Evolutionary conservation across 2,329 filamentous ascomycete genomes (phyloP), one percentile per base, ranked within the genome.

Genomic region (Pseudogymnoascus sp.): DNA sequence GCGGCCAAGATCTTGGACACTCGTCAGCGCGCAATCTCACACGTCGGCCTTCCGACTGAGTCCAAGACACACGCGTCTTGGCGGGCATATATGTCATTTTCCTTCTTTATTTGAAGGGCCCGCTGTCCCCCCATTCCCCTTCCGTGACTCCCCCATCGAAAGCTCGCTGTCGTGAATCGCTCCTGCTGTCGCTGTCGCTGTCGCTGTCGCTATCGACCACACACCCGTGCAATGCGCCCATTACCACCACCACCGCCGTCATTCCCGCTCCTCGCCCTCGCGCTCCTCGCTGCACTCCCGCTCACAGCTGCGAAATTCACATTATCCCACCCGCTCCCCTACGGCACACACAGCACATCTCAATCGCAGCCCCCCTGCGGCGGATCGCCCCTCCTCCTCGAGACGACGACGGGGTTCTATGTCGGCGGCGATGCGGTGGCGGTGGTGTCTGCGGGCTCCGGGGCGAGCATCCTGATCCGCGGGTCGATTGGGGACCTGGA

Each of bases 361-460:
- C 53, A 33, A 35, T 33, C 53, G 2, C 29, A 33, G 10, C 19
- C 29, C 6, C 53, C 53, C 5, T 59, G 53, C n/a, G 53, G 53
- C 53, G 53, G n/a, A 2, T 33, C 33, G 3, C 8, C 26, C 6
- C n/a, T 59, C 7, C n/a, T 31, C 31, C 24, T 59, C 50, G 24
- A 59, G 26, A 4, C 14, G 24, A 68, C 75, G 26, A 76, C 77
- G 61, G 76, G 84, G 68, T 85, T 85, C 72, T 79, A 84, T 69
- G 80, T 85, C 64, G 81, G 76, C 68, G 83, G 83, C 67, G 80
- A 85, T 67, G 75, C 79, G 64, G 73, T 86, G 38, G 77, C 76
- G 64, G 70, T 82, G 53, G 72, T 72, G 4, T 75, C 79, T 7
- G 77, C 76, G 3, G n/a, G n/a, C n/a, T n/a, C n/a, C n/a, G n/a